These are phyloP conservation scores for Fusarium guadeloupense DNA, from an alignment of 2,329 filamentous ascomycete species.

Conservation along the genomic window DNA sequence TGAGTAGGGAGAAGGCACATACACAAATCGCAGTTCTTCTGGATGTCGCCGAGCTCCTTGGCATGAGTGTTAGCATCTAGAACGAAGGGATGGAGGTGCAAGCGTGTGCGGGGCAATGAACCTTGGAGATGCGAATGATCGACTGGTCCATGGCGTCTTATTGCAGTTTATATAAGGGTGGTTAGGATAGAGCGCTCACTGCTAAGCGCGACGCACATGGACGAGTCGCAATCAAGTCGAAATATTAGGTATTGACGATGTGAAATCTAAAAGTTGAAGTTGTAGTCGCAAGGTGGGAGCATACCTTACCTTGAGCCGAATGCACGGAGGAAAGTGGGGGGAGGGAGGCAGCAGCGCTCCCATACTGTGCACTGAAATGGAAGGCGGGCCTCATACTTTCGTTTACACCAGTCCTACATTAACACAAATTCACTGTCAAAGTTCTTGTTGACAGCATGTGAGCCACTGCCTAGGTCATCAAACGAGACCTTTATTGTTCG, in stretches of 20 bases:
- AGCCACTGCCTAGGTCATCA: too few relatives aligned
- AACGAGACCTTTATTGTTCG: too few relatives aligned
- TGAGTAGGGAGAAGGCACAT: conserved; percentile 48
- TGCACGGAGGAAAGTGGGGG: conserved; percentile 34
- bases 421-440: not conserved
- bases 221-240: conserved; percentile 7
- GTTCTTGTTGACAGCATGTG: too few relatives aligned
- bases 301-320: conserved; percentile 22
- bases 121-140: conserved; percentile 87
- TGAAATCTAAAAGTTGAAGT: conserved; percentile 4
- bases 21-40: conserved; percentile 86
- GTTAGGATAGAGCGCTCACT: not conserved
- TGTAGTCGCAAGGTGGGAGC: conserved; percentile 23
- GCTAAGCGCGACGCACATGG: conserved; percentile 27
- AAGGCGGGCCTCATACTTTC: not conserved
- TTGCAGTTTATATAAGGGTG: conserved; percentile 18
- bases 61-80: conserved; percentile 27
- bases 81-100: conserved; percentile 24
- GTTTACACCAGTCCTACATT: not conserved
- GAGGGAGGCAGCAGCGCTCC: conserved; percentile 2
- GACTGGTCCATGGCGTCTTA: conserved; percentile 71
- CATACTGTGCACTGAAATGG: not conserved
- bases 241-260: not conserved
- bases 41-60: conserved; percentile 86
- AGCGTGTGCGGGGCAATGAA: conserved; percentile 51